phyloP scores from a whole-genome alignment of 2,329 filamentous ascomycete species.

The Pseudogymnoascus sp. region DNA sequence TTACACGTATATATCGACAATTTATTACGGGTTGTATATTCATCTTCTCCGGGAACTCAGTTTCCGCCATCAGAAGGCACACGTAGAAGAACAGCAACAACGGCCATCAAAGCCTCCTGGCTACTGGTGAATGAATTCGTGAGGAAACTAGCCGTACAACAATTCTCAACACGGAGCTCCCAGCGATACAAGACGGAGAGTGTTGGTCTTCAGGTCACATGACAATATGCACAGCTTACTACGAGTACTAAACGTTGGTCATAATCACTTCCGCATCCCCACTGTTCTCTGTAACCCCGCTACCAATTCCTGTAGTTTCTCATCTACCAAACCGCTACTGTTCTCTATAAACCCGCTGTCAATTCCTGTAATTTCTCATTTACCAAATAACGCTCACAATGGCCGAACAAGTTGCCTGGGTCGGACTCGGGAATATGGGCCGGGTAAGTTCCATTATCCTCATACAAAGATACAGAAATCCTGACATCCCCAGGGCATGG shows the following conservation, averaged over 20 bases:
- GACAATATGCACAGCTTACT: not conserved
- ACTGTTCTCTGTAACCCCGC: not conserved
- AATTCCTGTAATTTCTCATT: not conserved
- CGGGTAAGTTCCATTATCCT: conserved; percentile 44
- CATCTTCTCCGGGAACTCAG: not conserved
- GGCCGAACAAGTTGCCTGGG: conserved; percentile 61
- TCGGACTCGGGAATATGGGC: conserved; percentile 85
- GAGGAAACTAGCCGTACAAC: not conserved
- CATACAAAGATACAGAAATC: not conserved
- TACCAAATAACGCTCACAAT: conserved; percentile 29
- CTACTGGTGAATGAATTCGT: not conserved
- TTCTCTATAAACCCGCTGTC: not conserved
- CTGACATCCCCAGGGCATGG: conserved; percentile 57
- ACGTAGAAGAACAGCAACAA: not conserved
- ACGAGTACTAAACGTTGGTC: not conserved
- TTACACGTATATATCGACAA: not conserved
- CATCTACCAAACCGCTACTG: not conserved
- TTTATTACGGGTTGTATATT: not conserved
- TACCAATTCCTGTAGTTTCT: conserved; percentile 3
- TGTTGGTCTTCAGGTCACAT: not conserved
- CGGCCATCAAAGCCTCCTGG: not conserved
- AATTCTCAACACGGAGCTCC: not conserved
- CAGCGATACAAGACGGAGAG: not conserved
- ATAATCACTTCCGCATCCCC: not conserved
- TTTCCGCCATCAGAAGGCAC: not conserved